These are phyloP conservation scores for Saccharomycopsis javanensis DNA, from an alignment of 805 yeast species.

Conservation along the genomic window DNA sequence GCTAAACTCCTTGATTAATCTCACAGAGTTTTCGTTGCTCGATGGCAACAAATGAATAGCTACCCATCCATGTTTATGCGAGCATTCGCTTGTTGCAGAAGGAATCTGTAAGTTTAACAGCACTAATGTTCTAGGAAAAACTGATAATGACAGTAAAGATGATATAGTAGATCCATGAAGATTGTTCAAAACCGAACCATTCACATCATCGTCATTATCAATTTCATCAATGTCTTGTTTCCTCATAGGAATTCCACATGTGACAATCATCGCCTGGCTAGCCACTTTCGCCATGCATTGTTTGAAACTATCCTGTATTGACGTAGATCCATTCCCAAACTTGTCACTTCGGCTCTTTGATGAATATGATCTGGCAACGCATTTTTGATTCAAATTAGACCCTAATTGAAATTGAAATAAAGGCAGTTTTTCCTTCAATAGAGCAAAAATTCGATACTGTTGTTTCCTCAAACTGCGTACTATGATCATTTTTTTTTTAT, in stretches of 20 bases:
- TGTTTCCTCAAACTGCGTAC: too few relatives aligned
- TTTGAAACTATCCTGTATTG: conserved; percentile 21
- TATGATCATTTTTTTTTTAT: too few relatives aligned
- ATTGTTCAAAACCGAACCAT: conserved; percentile 21
- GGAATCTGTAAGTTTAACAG: conserved; percentile 86
- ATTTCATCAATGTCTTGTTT: not conserved
- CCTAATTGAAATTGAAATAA: too few relatives aligned
- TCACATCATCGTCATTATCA: not conserved
- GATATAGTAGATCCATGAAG: conserved; percentile 76
- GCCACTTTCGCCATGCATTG: conserved; percentile 39
- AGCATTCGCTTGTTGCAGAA: conserved; percentile 60
- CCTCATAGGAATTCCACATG: conserved; percentile 36
- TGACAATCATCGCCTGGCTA: conserved; percentile 49
- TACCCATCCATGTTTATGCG: conserved; percentile 48
- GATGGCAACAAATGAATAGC: conserved; percentile 77
- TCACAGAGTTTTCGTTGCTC: conserved; percentile 35
- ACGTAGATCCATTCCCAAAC: not conserved
- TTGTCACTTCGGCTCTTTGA: not conserved
- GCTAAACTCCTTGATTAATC: conserved; percentile 59
- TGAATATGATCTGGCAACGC: not conserved
- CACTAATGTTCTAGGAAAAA: conserved; percentile 65
- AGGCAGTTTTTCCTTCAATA: not conserved
- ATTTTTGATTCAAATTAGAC: not conserved
- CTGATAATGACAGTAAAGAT: conserved; percentile 73
- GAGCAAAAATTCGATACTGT: not conserved